These are phyloP conservation scores for Tagetes erecta DNA, from an alignment of 129 eudicot genomes.

Conservation along the genomic window DNA sequence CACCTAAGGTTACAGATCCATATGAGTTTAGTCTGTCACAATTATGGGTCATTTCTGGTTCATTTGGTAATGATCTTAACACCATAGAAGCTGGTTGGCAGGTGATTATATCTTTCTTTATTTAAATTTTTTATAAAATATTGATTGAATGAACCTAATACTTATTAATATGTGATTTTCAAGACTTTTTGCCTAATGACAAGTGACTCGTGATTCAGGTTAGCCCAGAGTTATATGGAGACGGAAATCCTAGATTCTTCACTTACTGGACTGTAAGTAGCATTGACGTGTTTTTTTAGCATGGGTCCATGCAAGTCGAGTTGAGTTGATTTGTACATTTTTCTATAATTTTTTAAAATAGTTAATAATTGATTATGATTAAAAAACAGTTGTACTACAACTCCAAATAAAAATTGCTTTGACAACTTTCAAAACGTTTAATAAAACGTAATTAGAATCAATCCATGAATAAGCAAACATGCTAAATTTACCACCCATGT, in stretches of 20 bases:
- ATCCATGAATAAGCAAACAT: background rate
- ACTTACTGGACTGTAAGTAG: slow-evolving; percentile 94
- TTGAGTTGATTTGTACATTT: background rate
- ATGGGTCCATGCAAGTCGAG: background rate
- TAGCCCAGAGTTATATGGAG: slow-evolving; percentile 93
- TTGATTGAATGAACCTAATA: background rate
- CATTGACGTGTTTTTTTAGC: background rate
- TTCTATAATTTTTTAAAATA: background rate
- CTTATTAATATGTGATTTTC: background rate
- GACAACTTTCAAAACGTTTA: background rate
- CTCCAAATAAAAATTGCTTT: background rate
- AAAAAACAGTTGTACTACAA: background rate
- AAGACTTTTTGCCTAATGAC: background rate
- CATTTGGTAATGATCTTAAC: slow-evolving; percentile 95
- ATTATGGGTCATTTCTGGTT: slow-evolving; percentile 90
- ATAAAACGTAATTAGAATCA: background rate
- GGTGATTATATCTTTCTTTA: slow-evolving; percentile 36
- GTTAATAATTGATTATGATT: background rate
- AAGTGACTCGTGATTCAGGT: slow-evolving; percentile 49
- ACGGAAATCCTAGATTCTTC: slow-evolving; percentile 86
- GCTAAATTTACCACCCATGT: background rate
- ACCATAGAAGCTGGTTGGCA: slow-evolving; percentile 99
- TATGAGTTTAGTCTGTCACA: slow-evolving; percentile 94
- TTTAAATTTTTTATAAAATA: background rate
- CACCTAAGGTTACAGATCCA: slow-evolving; percentile 71